Percentiles rank a stretch among this genome's conserved stretches.
Conservation (phyloP, 2,329 filamentous ascomycete species). For the Epichloe festucae region DNA sequence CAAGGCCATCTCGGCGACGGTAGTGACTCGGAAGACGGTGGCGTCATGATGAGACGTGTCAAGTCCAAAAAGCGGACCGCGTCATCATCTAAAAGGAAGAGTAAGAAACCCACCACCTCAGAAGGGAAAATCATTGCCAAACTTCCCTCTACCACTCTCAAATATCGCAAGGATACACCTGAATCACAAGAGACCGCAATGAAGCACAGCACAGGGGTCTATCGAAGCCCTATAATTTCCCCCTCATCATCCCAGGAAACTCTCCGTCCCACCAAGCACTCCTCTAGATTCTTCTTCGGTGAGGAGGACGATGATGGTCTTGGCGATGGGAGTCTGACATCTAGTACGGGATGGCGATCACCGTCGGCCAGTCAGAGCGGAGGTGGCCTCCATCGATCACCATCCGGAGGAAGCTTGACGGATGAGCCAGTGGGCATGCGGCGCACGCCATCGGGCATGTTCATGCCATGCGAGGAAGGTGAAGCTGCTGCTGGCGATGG, state of each 20-base stretch:
- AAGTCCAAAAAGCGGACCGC: slow-evolving; percentile 43
- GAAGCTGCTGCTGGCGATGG: slow-evolving; percentile 48
- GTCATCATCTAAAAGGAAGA: slow-evolving; percentile 27
- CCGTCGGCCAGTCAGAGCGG: slow-evolving; percentile 12
- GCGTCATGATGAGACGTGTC: slow-evolving; percentile 71
- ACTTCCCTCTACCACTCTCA: slow-evolving; percentile 75
- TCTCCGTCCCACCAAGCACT: slow-evolving; percentile 54
- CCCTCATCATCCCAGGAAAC: slow-evolving; percentile 78
- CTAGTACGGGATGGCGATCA: slow-evolving; percentile 20
- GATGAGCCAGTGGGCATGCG: slow-evolving; percentile 51
- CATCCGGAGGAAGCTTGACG: slow-evolving; percentile 36
- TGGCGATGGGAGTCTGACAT: slow-evolving; percentile 18
- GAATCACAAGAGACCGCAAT: slow-evolving; percentile 50
- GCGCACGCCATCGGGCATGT: slow-evolving; percentile 76
- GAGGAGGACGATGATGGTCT: slow-evolving; percentile 47
- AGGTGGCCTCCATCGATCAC: slow-evolving; percentile 30
- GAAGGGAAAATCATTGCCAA: slow-evolving; percentile 82
- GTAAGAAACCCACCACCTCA: slow-evolving; percentile 28
- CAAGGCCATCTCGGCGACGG: slow-evolving; percentile 40
- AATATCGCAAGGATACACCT: slow-evolving; percentile 66
- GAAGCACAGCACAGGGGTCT: slow-evolving; percentile 41
- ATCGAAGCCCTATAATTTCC: slow-evolving; percentile 41
- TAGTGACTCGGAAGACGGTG: slow-evolving; percentile 63
- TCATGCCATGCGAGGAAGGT: slow-evolving; percentile 74
- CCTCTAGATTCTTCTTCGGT: slow-evolving; percentile 49